phyloP scores from a whole-genome alignment of 495 filamentous ascomycete species.

The Astrothelium macrocarpum region DNA sequence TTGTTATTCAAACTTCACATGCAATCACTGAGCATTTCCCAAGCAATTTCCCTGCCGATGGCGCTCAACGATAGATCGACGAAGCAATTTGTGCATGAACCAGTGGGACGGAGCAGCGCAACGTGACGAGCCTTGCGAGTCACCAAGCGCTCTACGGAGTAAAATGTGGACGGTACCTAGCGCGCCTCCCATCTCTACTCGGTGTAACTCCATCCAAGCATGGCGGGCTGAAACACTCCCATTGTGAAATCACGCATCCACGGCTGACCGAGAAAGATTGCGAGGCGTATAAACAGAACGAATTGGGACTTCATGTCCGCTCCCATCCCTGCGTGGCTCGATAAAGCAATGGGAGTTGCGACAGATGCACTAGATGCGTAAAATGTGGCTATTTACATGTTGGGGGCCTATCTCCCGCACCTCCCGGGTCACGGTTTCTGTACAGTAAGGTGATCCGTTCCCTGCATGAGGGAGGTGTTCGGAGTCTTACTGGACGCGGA shows the following conservation, averaged over 20 bases:
- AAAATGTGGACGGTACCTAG: not conserved
- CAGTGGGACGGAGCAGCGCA: not conserved
- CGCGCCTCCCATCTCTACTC: not conserved
- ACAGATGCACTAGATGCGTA: not conserved
- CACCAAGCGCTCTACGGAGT: not conserved
- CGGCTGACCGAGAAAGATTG: not conserved
- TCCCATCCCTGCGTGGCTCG: too few relatives aligned
- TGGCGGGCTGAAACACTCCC: not conserved
- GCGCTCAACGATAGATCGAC: not conserved
- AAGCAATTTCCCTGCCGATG: too few relatives aligned
- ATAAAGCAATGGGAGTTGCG: not conserved
- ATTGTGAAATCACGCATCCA: not conserved
- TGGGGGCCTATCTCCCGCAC: too few relatives aligned
- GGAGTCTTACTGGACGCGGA: not conserved
- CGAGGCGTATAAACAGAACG: not conserved
- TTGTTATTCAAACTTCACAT: too few relatives aligned
- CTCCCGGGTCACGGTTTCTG: too few relatives aligned
- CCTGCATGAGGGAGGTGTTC: too few relatives aligned
- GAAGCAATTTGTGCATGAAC: not conserved
- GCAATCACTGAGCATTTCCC: too few relatives aligned
- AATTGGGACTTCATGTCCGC: not conserved
- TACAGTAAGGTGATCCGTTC: too few relatives aligned
- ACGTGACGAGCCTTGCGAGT: not conserved
- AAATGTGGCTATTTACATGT: too few relatives aligned
- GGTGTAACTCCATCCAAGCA: not conserved